Evolutionary conservation across 2,329 filamentous ascomycete species (phyloP), one percentile per base, ranked within the genome.

Genomic region (Fusarium sp.): DNA sequence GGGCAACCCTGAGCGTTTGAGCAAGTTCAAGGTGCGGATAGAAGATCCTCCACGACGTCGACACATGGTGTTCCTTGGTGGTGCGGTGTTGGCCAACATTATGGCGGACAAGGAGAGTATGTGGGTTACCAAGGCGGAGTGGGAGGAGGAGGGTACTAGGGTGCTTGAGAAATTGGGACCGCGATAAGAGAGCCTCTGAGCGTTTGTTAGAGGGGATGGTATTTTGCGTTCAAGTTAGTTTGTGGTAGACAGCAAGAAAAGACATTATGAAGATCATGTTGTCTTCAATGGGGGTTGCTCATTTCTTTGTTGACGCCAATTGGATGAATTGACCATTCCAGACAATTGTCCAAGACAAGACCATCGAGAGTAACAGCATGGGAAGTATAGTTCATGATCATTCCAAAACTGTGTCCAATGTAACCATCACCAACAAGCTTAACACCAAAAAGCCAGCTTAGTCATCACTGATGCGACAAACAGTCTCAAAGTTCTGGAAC

Each of bases 21-120:
- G 90, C 91, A 99, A 98, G 91, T 99, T 99, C 89, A 99, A 98
- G 90, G 95, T 99, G 75, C 91, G 96, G 82, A 98, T 99, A 86
- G 96, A 99, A 83, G 96, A 99, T 82, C 96, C 96, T 56, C 96
- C 96, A 38, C 90, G 96, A 84, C 90, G 96, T 85, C 89, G 95
- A 83, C 96, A 99, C 86, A 98, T 99, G 95, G 96, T 99, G n/a
- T 98, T 99, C 88, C 85, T 99, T 62, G 96, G 96, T 65, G 96
- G 96, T 77, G 96, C 96, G 31, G 96, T 99, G 71, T 86, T 99
- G 78, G 96, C 96, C 77, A 98, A 98, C 81, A 97, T 99, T 83
- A 98, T 99, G 93, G 95, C 96, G 49, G 95, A 98, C 84, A 98
- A 98, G 86, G 94, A 98, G 82, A 93, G 92, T 81, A 98, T 98